Conservation (phyloP, 441 rosid genomes). For the Pelargonium cotyledonis region DNA sequence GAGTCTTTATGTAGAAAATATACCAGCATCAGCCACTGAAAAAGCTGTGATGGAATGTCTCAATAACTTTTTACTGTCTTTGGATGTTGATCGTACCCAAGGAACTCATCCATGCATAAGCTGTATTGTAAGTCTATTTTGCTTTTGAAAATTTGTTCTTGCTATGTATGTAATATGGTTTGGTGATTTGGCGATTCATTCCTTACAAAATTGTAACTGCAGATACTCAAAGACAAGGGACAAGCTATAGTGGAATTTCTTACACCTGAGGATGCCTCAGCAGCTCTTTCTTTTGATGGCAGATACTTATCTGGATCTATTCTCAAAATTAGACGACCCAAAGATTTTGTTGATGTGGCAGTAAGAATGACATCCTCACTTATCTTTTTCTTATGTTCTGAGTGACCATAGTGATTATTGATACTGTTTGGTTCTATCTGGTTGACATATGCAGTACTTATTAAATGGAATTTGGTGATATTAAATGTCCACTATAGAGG, state of each 20-base stretch:
- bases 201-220: slow-evolving; percentile 25
- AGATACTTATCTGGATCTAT: slow-evolving; percentile 47
- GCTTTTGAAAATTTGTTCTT: slow-evolving; percentile 19
- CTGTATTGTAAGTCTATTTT: slow-evolving; percentile 63
- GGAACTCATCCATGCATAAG: slow-evolving; percentile 83
- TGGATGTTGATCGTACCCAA: slow-evolving; percentile 49
- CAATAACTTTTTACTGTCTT: slow-evolving; percentile 59
- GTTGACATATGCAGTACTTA: slow-evolving; percentile 5
- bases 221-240: slow-evolving; percentile 74
- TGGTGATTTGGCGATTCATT: slow-evolving; percentile 14
- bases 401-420: background rate
- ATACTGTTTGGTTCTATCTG: slow-evolving; percentile 16
- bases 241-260: slow-evolving; percentile 92
- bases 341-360: slow-evolving; percentile 69
- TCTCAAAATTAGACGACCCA: slow-evolving; percentile 80
- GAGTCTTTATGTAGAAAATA: slow-evolving; percentile 76
- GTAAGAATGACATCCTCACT: slow-evolving; percentile 45
- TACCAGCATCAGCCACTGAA: slow-evolving; percentile 76
- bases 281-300: slow-evolving; percentile 82
- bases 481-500: background rate
- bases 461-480: slow-evolving; percentile 12
- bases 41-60: slow-evolving; percentile 60
- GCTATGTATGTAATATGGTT: slow-evolving; percentile 14
- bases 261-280: slow-evolving; percentile 86
- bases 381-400: slow-evolving; percentile 4